These are phyloP conservation scores for Amanita pseudoporphyria DNA, from an alignment of 768 basidiomycete genomes.

Conservation along the genomic window DNA sequence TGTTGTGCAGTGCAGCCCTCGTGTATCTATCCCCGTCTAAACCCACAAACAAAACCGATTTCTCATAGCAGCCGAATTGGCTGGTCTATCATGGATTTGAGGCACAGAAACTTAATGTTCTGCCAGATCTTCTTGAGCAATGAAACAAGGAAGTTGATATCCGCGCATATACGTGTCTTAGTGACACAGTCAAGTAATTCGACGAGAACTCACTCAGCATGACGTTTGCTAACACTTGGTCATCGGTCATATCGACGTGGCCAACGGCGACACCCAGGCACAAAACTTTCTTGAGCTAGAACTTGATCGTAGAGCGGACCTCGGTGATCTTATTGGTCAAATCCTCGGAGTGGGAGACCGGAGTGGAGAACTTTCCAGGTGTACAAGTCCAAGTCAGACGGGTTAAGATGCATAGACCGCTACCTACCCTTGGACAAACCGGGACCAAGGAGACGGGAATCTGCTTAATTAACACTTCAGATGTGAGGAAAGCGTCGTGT, in stretches of 20 bases:
- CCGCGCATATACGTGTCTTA: constrained; percentile 24
- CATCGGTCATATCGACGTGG: constrained; percentile 95
- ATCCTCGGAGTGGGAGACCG: constrained; percentile 89
- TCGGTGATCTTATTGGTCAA: constrained; percentile 83
- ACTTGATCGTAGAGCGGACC: constrained; percentile 99
- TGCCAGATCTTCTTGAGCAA: constrained; percentile 99
- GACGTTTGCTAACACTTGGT: constrained; percentile 94
- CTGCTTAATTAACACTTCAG: constrained; percentile 97
- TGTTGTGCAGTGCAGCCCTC: constrained; percentile 71
- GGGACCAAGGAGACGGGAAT: constrained; percentile 98
- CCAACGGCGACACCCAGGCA: constrained; percentile 99
- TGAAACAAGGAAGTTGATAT: constrained; percentile 99
- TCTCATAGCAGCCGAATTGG: constrained; percentile 85
- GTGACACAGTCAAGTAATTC: background rate
- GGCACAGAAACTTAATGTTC: constrained; percentile 96
- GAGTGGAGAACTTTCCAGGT: constrained; percentile 99
- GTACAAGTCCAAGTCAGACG: too few relatives aligned
- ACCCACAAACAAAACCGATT: background rate
- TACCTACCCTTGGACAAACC: constrained; percentile 99
- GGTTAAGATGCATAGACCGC: too few relatives aligned
- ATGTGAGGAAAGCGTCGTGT: constrained; percentile 97
- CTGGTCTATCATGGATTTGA: constrained; percentile 99
- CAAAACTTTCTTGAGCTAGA: constrained; percentile 99
- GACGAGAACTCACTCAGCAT: constrained; percentile 76
- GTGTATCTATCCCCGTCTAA: constrained; percentile 10